Evolutionary conservation across 768 basidiomycete genomes (phyloP).

Genomic region (Russula dissimulans): DNA sequence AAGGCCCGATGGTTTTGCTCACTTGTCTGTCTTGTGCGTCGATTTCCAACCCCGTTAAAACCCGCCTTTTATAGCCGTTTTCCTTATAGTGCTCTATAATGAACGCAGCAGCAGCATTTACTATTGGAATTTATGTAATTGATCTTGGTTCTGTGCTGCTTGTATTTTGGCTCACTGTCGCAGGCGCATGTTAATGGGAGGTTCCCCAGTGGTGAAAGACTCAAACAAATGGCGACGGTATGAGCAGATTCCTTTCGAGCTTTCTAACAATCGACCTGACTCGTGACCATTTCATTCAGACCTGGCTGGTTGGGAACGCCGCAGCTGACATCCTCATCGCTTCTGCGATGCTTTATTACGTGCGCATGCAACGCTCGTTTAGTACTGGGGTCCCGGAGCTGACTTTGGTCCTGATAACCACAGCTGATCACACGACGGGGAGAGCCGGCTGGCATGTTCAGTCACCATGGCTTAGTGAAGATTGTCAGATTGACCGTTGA

Average conservation of each 20-base stretch:
- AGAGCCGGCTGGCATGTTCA: neutral
- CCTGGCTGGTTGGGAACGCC: slow-evolving; percentile 1
- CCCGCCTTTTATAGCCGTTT: no score
- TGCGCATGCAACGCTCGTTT: neutral
- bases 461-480: slow-evolving; percentile 5
- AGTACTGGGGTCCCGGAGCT: neutral
- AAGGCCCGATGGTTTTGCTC: neutral
- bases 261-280: neutral
- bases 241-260: neutral
- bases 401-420: neutral
- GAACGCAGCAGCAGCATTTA: neutral
- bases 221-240: neutral
- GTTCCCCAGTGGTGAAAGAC: neutral
- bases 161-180: neutral
- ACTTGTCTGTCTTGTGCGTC: slow-evolving; percentile 1
- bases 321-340: neutral
- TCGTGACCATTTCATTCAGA: neutral
- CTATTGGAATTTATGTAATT: neutral
- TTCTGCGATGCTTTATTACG: neutral
- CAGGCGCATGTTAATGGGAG: neutral
- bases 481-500: slow-evolving; percentile 23
- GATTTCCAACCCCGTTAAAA: neutral
- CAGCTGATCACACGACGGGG: neutral
- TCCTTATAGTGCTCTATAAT: neutral
- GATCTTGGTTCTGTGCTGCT: no score